These are phyloP conservation scores for Metarhizium brunneum DNA, from an alignment of 2,329 filamentous ascomycete genomes.

Conservation along the genomic window DNA sequence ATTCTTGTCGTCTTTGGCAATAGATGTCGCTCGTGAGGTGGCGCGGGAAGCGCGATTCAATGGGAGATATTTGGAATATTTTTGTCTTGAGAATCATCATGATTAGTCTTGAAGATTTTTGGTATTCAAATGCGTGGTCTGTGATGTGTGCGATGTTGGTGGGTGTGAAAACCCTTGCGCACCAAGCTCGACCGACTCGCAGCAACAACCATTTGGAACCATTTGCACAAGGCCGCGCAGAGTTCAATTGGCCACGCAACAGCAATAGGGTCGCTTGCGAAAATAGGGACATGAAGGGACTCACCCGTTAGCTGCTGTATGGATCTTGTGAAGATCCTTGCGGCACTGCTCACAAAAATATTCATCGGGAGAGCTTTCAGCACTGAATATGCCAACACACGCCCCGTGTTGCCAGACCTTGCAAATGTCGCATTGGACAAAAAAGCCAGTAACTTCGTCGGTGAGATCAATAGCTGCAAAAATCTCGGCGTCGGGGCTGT, in stretches of 20 bases:
- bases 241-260: background rate
- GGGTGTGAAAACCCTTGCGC: background rate
- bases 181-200: background rate
- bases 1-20: conserved; percentile 52
- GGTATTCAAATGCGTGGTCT: background rate
- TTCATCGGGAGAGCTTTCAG: conserved; percentile 85
- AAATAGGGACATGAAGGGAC: conserved; percentile 21
- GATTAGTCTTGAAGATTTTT: conserved; percentile 22
- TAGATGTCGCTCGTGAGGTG: conserved; percentile 53
- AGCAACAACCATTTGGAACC: background rate
- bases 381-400: conserved; percentile 94
- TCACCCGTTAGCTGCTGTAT: conserved; percentile 76
- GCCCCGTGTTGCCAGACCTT: conserved; percentile 99
- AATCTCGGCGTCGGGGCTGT: conserved; percentile 48
- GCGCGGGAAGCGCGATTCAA: conserved; percentile 46
- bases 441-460: conserved; percentile 87
- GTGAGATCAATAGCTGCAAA: conserved; percentile 54
- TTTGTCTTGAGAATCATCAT: conserved; percentile 38
- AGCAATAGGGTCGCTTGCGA: background rate
- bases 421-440: conserved; percentile 95
- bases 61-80: conserved; percentile 57
- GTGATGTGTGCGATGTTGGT: background rate
- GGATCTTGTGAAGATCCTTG: conserved; percentile 82
- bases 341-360: conserved; percentile 97
- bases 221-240: background rate